Evolutionary conservation across 2,329 filamentous ascomycete species (phyloP), one percentile per base, ranked within the genome.

Genomic region (Capronia coronata): DNA sequence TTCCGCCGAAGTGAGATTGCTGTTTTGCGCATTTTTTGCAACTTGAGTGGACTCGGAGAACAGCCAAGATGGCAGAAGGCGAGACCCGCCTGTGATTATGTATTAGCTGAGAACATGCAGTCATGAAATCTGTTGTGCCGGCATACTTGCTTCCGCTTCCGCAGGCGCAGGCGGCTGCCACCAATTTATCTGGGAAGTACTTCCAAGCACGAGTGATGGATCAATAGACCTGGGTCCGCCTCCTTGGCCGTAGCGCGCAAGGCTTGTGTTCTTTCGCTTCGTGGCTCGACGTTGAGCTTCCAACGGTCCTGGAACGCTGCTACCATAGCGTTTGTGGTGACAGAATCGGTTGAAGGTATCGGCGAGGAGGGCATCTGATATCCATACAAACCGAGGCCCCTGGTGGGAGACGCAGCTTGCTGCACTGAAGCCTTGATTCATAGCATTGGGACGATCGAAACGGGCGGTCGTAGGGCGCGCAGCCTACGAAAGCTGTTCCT

Each of bases 281-380:
- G 76, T 69, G 39, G 75, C 67, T 45, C 80, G 70, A 61, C 73
- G 71, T 54, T 75, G 73, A 39, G 79, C 78, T 65, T 83, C 80
- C 67, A 83, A 68, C 61, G 80, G 80, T 2, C 80, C 80, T 9
- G 80, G 80, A 2, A 80, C 75, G 56, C 73, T 72, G 68, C 79
- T 81, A 57, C 76, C 78, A 73, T 79, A 69, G 55, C 79, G 74
- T 61, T 71, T 70, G 51, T 73, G 70, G 34, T 65, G 62, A 50
- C 66, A 65, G 52, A 69, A 71, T 38, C 69, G 73, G 46, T 70
- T 67, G 64, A 79, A 80, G 19, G 72, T 71, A 53, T 65, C 62
- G 3, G 67, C 59, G 13, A 74, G 64, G 18, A 71, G 55, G 41
- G 71, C 69, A 46, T 74, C 71, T 53, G 69, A 69, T 46, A 74